Percentiles rank a stretch among this genome's conserved stretches.
Evolutionary conservation across 2,329 filamentous ascomycete species (phyloP).

Genomic region (Hymenotorrendiella dingleyae): DNA sequence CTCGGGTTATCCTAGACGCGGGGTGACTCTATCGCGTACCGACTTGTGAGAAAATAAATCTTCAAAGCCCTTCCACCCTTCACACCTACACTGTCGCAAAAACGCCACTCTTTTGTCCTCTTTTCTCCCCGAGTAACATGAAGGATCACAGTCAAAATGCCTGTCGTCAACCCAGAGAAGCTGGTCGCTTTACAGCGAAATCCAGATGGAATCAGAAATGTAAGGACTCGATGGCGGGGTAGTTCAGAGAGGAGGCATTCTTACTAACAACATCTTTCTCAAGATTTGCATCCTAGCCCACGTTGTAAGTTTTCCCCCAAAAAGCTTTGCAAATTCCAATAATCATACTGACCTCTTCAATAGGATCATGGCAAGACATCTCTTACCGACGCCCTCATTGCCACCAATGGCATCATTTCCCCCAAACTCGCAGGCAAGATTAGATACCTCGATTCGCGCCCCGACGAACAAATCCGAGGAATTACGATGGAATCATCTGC

Average conservation of each 20-base stretch:
- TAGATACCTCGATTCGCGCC: conserved; percentile 90
- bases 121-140: conserved; percentile 7
- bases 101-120: too few species aligned
- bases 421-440: conserved; percentile 97
- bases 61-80: too few species aligned
- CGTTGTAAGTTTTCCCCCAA: conserved; percentile 50
- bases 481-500: conserved; percentile 99
- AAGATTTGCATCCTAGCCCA: conserved; percentile 94
- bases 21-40: too few species aligned
- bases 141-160: conserved; percentile 52
- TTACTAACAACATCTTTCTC: conserved; percentile 16
- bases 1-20: too few species aligned
- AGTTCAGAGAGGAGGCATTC: conserved; percentile 10
- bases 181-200: conserved; percentile 84
- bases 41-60: too few species aligned
- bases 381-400: conserved; percentile 88
- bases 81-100: too few species aligned
- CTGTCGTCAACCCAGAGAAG: conserved; percentile 84
- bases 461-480: conserved; percentile 89
- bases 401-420: conserved; percentile 98
- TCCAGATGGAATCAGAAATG: conserved; percentile 86
- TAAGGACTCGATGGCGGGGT: conserved; percentile 40
- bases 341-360: conserved; percentile 5
- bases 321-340: background rate
- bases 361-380: conserved; percentile 97